Percentiles rank a stretch among this genome's conserved stretches.
Evolutionary conservation across 2,329 filamentous ascomycete species (phyloP).

Genomic region (Cladosporium velox): DNA sequence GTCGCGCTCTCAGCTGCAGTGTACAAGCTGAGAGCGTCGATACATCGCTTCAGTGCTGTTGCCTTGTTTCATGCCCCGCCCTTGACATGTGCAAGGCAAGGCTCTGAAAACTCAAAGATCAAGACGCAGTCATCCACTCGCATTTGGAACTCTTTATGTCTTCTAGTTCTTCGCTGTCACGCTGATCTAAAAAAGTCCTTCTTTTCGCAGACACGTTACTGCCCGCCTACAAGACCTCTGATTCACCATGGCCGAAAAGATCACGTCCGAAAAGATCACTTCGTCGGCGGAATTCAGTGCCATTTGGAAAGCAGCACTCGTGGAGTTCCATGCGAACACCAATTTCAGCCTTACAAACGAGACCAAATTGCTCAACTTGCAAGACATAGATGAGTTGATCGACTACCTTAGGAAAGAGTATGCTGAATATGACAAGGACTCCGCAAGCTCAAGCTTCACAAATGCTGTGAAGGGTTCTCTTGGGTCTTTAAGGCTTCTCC

Average conservation of each 20-base stretch:
- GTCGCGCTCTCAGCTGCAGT: background rate
- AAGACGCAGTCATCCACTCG: background rate
- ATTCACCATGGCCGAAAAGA: background rate
- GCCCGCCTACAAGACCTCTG: background rate
- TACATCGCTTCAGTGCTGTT: background rate
- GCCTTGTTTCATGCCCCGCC: background rate
- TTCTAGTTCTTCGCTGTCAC: background rate
- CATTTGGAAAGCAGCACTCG: conserved; percentile 1
- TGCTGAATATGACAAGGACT: background rate
- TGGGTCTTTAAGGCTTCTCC: background rate
- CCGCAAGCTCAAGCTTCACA: background rate
- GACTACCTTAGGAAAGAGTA: background rate
- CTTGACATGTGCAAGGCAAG: background rate
- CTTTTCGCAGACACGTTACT: background rate
- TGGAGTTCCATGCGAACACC: background rate
- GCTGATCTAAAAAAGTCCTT: background rate
- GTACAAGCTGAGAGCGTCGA: background rate
- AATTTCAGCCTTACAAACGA: background rate
- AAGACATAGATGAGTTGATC: background rate
- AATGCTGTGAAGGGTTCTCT: background rate
- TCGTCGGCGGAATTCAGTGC: background rate
- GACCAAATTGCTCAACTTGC: background rate
- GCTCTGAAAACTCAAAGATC: background rate
- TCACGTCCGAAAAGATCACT: background rate
- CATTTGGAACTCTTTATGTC: background rate